Base-by-base conservation (phyloP, 805 yeast species). In the Komagataella pastoris region DNA sequence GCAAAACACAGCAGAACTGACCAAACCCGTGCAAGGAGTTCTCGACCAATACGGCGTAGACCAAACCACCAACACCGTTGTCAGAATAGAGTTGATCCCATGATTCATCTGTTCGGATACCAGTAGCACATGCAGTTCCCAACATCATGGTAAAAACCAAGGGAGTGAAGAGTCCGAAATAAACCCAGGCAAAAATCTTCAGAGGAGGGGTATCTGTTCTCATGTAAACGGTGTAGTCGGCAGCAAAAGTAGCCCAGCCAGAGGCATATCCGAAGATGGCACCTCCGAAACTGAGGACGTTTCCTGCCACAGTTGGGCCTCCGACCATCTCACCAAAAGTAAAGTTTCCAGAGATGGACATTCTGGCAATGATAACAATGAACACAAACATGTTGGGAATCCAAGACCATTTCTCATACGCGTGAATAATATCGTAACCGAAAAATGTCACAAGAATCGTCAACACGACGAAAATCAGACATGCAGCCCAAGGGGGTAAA, bases 161-260 rank as follows among this genome's bases (percentile, higher is more conserved):
- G 51, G 97, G 95, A 56, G 79, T 57, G 52, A 73, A 68, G 60
- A 88, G 73, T 58, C 95, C 95, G 47, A 67, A 56, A 54, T 78
- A 65, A 52, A 89, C 79, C 56, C 81, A 76, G 52, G 76, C 64
- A 71, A 88, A 88, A 52, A 88, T 73, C 62, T 72, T 81, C 62
- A 58, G 56, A 47, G 79, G 70, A 66, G 76, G 77, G 56, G 83
- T 79, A 61, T 77, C 74, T 59, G 76, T 72, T 57, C 85, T 87
- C 77, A 85, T 88, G 71, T 88, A 90, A 47, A 84, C 88, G 49
- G 96, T 88, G 70, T 89, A 90, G 70, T 89, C 97, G 50, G 95
- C 80, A 24, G 97, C 93, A 59, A 83, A 88, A 17, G 96, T 83
- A 52, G 95, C 80, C 97, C 97, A 89, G 56, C 97, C 97, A 51